Evolutionary conservation across 441 rosid genomes (phyloP), one percentile per base, ranked within the genome.

Genomic region (Pelargonium myrrhifolium): DNA sequence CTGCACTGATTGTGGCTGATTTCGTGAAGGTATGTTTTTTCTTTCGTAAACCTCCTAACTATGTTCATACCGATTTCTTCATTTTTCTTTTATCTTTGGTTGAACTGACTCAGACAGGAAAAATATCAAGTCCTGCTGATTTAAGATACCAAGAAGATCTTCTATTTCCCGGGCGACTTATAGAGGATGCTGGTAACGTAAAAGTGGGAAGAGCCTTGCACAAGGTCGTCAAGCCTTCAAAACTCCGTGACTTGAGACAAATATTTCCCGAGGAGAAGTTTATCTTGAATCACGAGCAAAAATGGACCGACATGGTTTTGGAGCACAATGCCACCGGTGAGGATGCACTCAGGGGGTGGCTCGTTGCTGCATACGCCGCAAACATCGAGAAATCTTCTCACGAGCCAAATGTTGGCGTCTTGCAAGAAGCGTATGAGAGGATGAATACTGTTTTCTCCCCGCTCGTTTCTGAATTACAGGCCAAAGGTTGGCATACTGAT

Each of bases 311-410:
- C 78, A 82, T 94, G 97, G 79, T 87, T 37, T 74, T 92, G 64
- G 96, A 88, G 83, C 87, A 86, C 62, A 81, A 81, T 76, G 98
- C 97, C 12, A 78, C 89, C 0, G 99, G 88, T 10, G 93, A 90
- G 86, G 98, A 94, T 69, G 99, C 93, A 59, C 69, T 92, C 75
- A 86, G 93, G 82, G 99, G 98, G 56, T 94, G 99, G 98, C 72
- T 94, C 62, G 89, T 94, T 65, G 96, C 99, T 64, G 99, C 92
- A 6, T 88, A 82, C 74, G 84, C 86, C 28, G 72, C 83, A 17
- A 75, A 73, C 61, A 82, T 75, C 84, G 72, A 42, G 74, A 73
- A 81, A 20, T 77, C 76, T 17, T 76, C 75, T 31, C 65, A 64
- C 11, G 76, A 78, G 72, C 68, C 70, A 8, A 84, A 70, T 47